Conservation (phyloP, 2,329 filamentous ascomycete genomes). For the Westerdykella sp. region DNA sequence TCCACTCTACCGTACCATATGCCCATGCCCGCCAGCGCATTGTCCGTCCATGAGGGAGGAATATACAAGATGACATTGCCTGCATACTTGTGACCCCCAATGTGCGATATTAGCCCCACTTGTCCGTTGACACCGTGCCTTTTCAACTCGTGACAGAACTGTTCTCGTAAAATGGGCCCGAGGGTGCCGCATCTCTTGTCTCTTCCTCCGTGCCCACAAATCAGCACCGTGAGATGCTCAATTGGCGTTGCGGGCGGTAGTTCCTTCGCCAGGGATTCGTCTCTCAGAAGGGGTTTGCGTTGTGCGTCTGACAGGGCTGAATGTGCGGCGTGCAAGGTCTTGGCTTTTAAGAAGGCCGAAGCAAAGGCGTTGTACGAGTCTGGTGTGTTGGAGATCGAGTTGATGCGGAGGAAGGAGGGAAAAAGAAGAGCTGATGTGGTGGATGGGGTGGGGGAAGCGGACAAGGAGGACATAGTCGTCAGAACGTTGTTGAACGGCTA, state of each 20-base stretch:
- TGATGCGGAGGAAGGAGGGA: slow-evolving; percentile 76
- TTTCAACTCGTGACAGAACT: slow-evolving; percentile 60
- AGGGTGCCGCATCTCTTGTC: slow-evolving; percentile 78
- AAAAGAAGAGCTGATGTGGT: slow-evolving; percentile 66
- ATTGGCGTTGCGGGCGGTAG: slow-evolving; percentile 50
- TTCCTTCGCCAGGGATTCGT: slow-evolving; percentile 43
- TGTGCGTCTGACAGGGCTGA: slow-evolving; percentile 50
- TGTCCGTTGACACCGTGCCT: slow-evolving; percentile 49
- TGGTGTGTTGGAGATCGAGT: slow-evolving; percentile 59
- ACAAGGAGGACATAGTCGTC: slow-evolving; percentile 70
- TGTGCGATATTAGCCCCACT: slow-evolving; percentile 68
- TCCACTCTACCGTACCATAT: slow-evolving; percentile 80
- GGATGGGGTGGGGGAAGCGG: slow-evolving; percentile 35
- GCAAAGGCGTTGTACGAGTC: slow-evolving; percentile 52
- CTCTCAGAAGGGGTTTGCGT: slow-evolving; percentile 40
- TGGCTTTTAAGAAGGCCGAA: slow-evolving; percentile 60
- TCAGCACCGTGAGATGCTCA: slow-evolving; percentile 53
- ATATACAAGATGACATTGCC: slow-evolving; percentile 80
- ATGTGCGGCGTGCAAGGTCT: slow-evolving; percentile 56
- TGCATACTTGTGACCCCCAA: slow-evolving; percentile 80
- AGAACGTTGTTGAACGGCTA: slow-evolving; percentile 81
- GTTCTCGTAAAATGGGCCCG: slow-evolving; percentile 63
- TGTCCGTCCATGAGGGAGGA: slow-evolving; percentile 48
- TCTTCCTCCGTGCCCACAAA: slow-evolving; percentile 80
- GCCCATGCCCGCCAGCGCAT: slow-evolving; percentile 62